Evolutionary conservation across 1,139 yeast genomes (phyloP).

Genomic region (Sporopachydermia cereana): DNA sequence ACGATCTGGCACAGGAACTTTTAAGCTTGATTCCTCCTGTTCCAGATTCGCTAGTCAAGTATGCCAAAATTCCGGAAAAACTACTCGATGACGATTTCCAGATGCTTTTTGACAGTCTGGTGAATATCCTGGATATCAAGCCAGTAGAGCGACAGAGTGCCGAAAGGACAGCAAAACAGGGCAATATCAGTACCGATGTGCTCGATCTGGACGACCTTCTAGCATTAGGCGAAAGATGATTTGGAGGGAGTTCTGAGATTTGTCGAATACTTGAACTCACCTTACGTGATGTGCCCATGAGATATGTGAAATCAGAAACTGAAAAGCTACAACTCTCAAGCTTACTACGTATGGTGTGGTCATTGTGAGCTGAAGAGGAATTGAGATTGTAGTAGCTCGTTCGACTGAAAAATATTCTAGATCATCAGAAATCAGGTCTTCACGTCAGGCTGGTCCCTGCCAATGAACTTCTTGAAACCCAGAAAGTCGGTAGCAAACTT

Average conservation of each 20-base stretch:
- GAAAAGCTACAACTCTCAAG: too few species aligned
- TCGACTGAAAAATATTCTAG: too few species aligned
- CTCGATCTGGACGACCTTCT: slow-evolving; percentile 16
- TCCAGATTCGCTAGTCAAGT: slow-evolving; percentile 14
- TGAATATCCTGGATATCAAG: slow-evolving; percentile 12
- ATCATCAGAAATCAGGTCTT: slow-evolving; percentile 43
- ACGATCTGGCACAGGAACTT: slow-evolving; percentile 8
- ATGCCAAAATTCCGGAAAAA: slow-evolving; percentile 12
- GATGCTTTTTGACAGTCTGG: slow-evolving; percentile 13
- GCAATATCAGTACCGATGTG: slow-evolving; percentile 8
- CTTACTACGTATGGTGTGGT: too few species aligned
- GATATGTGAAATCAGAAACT: too few species aligned
- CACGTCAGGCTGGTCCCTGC: slow-evolving; percentile 83
- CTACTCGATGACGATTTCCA: slow-evolving; percentile 9
- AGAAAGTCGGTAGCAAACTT: slow-evolving; percentile 53
- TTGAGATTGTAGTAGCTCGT: too few species aligned
- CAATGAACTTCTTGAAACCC: slow-evolving; percentile 61
- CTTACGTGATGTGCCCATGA: too few species aligned
- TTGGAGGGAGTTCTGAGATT: too few species aligned
- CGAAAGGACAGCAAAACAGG: slow-evolving; percentile 6
- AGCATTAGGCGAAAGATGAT: slow-evolving; percentile 1
- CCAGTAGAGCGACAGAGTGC: slow-evolving; percentile 8
- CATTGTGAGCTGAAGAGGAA: too few species aligned
- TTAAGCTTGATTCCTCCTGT: slow-evolving; percentile 12
- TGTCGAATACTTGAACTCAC: too few species aligned